phyloP scores from a whole-genome alignment of 345 rosid genomes.

The Firmiana major region DNA sequence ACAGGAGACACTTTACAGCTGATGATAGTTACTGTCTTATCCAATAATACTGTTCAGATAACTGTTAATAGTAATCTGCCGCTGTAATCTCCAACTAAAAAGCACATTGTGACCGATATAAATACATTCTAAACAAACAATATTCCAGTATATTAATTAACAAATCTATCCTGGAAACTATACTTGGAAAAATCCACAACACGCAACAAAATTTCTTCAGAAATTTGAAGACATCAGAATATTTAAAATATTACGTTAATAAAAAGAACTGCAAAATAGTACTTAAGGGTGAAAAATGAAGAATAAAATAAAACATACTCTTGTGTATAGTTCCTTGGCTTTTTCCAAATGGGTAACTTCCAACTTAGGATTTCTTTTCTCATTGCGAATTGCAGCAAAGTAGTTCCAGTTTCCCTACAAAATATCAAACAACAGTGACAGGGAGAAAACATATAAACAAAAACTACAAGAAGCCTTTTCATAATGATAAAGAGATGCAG shows the following conservation, averaged over 20 bases:
- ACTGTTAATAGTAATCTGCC: not conserved
- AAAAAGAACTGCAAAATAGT: not conserved
- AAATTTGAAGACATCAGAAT: not conserved
- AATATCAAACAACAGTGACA: constrained; percentile 12
- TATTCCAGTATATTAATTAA: not conserved
- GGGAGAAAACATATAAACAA: not conserved
- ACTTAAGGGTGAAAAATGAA: constrained; percentile 5
- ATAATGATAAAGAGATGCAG: not conserved
- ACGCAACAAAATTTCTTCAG: not conserved
- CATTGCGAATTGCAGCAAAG: constrained; percentile 95
- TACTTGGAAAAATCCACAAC: not conserved
- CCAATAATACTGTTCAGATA: not conserved
- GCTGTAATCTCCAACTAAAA: not conserved
- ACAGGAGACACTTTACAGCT: not conserved
- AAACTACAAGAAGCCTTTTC: not conserved
- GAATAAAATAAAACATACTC: constrained; percentile 42
- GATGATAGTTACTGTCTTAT: not conserved
- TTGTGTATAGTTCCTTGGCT: constrained; percentile 90
- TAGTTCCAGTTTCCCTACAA: constrained; percentile 95
- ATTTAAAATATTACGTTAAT: not conserved
- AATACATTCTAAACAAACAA: not conserved
- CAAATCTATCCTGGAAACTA: constrained; percentile 1
- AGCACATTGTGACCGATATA: not conserved
- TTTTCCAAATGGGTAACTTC: constrained; percentile 99
- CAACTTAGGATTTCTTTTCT: constrained; percentile 93